These are phyloP conservation scores for Arabis alpina DNA, from an alignment of 345 rosid species.

Conservation along the genomic window DNA sequence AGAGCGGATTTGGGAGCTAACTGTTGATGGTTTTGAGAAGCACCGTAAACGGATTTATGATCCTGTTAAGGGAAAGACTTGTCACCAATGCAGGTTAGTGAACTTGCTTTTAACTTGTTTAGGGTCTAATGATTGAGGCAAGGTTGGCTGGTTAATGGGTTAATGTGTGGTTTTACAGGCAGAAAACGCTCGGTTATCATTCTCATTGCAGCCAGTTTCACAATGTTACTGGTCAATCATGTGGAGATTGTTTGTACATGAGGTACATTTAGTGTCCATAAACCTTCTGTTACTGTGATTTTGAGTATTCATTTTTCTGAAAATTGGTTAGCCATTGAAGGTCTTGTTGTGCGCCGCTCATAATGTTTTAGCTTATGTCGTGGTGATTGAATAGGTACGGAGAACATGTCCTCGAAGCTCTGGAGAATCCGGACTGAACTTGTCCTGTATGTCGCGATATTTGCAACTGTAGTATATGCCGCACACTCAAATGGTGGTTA, in stretches of 20 bases:
- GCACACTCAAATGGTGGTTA: conserved; percentile 75
- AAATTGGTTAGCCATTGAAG: too few relatives aligned
- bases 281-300: too few relatives aligned
- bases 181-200: conserved; percentile 88
- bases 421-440: conserved; percentile 73
- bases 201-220: conserved; percentile 70
- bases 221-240: conserved; percentile 79
- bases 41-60: conserved; percentile 85
- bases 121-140: neutral
- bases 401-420: conserved; percentile 94
- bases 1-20: conserved; percentile 70
- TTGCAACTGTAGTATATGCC: conserved; percentile 93
- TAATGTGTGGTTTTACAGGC: conserved; percentile 54
- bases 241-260: conserved; percentile 95
- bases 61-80: conserved; percentile 73
- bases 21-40: conserved; percentile 77
- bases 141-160: too few relatives aligned
- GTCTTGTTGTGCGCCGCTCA: too few relatives aligned
- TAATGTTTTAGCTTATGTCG: neutral
- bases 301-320: too few relatives aligned
- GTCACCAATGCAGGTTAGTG: conserved; percentile 93
- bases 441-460: conserved; percentile 92
- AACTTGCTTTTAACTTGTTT: neutral
- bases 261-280: conserved; percentile 54
- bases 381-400: conserved; percentile 64